Evolutionary conservation across 1,284 basidiomycete species (phyloP), one percentile per base, ranked within the genome.

Genomic region (Microbotryum violaceum): DNA sequence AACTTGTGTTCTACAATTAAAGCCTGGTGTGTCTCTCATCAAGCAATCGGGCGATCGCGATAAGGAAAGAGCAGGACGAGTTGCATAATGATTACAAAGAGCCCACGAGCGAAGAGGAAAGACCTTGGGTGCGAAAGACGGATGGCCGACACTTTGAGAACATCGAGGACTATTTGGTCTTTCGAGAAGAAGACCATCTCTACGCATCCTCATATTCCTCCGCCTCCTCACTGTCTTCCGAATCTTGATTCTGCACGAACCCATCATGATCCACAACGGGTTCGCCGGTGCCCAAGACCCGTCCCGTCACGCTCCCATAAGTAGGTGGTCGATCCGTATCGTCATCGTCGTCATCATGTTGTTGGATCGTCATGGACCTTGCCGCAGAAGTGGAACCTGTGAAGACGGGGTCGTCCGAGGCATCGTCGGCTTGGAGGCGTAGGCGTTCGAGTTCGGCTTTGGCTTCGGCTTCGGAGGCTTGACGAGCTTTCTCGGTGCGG

Each of bases 251-350:
- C 12, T 29, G 52, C 8, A 63, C 62, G 57, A 66, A 59, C 21
- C 49, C 37, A 12, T 61, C 64, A 1, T 56, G 54, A 5, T 46
- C 27, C 1, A 16, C 51, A 21, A 16, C 54, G 27, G 27, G 21
- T 23, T 23, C 53, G 0, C 65, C 62, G 16, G 62, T 67, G 7
- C 65, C 62, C 18, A 67, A 49, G 1, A 64, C 65, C 20, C 65
- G 10, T 0, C 65, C 65, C 23, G 61, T 57, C 14, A 63, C 27
- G 16, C 23, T 49, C 3, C 62, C 65, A 18, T 64, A 62, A 33
- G 52, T 44, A 1, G 65, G 62, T 29, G 65, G 62, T 4, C 25
- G 49, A 31, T 29, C 25, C 25, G 14, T 20, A 50, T 18, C 48
- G 42, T 58, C 57, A 23, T 51, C 53, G 6, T 55, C 52, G 0